Base-by-base conservation (phyloP, 1,284 basidiomycete genomes). In the Anthracocystis panici-leucophaei region DNA sequence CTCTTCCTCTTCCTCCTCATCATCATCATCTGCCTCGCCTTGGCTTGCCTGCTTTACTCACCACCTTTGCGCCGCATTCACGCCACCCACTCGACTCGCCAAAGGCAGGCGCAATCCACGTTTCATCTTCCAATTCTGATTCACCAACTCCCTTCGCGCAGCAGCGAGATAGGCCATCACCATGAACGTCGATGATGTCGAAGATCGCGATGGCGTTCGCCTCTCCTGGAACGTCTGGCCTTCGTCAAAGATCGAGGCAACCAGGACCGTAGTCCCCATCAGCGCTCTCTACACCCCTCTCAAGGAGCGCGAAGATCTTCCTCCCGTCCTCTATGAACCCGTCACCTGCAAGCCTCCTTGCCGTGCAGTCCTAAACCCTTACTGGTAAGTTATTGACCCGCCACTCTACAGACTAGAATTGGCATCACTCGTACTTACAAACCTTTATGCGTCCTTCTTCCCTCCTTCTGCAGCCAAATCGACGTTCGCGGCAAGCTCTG, bases 171-270 rank as follows among this genome's bases (percentile, higher is more conserved):
- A 44, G 48, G 27, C 48, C 31, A 14, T 48, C 50, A 65, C 38
- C 38, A 77, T 77, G 75, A 77, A 84, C 65, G 83, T 84, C 53
- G 83, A 85, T 78, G 84, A 84, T 74, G 84, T 85, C 68, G 85
- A 85, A 70, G 85, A 85, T 69, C 80, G 84, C 65, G 85, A 85
- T 77, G 85, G 85, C 62, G 80, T 85, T 50, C 80, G 85, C 35
- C 83, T 87, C 81, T 96, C 94, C 64, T 98, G 96, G 96, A 99
- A 99, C 86, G 94, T 95, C 65, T 99, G 95, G 94, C 95, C 96
- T 1, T 95, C 95, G 44, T 95, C 94, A 74, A 91, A 95, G 80
- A 94, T 98, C 87, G 97, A 99, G 87, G 94, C 95, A 10, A 98
- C 95, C 46, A 90, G 97, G 79, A 99, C 95, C 12, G 97, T 99